Conservation (phyloP, 2,329 filamentous ascomycete species). For the Fusarium caatingaense region DNA sequence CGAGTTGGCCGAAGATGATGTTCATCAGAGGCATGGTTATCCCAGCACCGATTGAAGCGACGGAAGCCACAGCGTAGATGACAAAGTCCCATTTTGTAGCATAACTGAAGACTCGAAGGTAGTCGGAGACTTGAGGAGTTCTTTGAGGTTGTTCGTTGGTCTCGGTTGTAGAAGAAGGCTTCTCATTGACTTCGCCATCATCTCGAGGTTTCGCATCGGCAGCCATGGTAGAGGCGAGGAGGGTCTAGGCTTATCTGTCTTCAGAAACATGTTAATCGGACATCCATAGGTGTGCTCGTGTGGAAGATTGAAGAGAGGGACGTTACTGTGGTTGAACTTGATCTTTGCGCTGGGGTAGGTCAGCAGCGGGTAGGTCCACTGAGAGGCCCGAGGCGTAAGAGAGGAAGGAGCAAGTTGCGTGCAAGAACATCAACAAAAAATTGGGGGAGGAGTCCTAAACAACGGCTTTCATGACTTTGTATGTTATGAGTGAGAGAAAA, state of each 20-base stretch:
- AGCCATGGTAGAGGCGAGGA: not conserved
- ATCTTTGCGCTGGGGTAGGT: not conserved
- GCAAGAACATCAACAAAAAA: not conserved
- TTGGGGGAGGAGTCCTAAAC: fast-evolving
- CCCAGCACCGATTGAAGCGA: slow-evolving; percentile 51
- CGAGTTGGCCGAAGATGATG: slow-evolving; percentile 51
- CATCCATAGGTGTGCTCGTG: fast-evolving
- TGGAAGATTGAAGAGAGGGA: too few relatives aligned
- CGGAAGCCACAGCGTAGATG: slow-evolving; percentile 45
- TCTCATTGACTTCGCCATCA: not conserved
- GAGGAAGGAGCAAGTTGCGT: not conserved
- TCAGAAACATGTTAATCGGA: not conserved
- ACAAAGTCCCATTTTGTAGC: slow-evolving; percentile 49
- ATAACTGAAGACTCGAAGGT: slow-evolving; percentile 48
- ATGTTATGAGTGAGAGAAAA: not conserved
- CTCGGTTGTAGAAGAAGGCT: not conserved
- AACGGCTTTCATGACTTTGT: not conserved
- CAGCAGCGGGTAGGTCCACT: not conserved
- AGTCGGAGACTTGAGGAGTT: slow-evolving; percentile 35
- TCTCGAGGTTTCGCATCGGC: not conserved
- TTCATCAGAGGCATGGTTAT: slow-evolving; percentile 53
- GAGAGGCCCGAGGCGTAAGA: not conserved
- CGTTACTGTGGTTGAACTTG: not conserved
- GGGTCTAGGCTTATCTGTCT: fast-evolving
- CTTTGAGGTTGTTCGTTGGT: slow-evolving; percentile 6